Conservation (phyloP, 1,139 yeast genomes). For the Yamadazyma mexicana region DNA sequence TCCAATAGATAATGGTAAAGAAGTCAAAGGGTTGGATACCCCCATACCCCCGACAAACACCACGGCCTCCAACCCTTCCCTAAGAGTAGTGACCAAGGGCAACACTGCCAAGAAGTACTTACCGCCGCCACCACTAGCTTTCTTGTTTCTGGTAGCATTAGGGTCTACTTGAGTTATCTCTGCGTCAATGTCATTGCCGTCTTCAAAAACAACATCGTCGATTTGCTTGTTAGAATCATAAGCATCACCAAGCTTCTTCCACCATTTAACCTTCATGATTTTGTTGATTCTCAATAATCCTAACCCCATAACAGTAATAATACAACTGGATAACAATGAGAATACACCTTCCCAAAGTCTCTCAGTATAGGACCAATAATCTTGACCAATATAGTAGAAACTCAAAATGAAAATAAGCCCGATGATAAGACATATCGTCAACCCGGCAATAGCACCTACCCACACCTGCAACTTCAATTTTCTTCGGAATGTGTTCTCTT, state of each 20-base stretch:
- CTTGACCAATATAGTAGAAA: slow-evolving; percentile 75
- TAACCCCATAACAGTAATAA: slow-evolving; percentile 87
- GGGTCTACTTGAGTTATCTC: too few species aligned
- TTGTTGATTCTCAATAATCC: slow-evolving; percentile 82
- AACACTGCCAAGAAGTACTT: slow-evolving; percentile 42
- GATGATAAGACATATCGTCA: slow-evolving; percentile 68
- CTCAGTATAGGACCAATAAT: slow-evolving; percentile 81
- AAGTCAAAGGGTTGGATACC: slow-evolving; percentile 15
- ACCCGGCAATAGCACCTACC: slow-evolving; percentile 76
- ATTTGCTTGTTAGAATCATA: slow-evolving; percentile 17
- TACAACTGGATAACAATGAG: slow-evolving; percentile 73
- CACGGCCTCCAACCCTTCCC: slow-evolving; percentile 52
- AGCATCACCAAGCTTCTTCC: slow-evolving; percentile 47
- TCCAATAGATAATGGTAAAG: slow-evolving; percentile 30
- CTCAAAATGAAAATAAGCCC: slow-evolving; percentile 76
- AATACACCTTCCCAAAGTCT: slow-evolving; percentile 91
- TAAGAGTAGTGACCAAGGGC: slow-evolving; percentile 45
- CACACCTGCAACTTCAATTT: slow-evolving; percentile 70
- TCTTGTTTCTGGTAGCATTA: background rate
- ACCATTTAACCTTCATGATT: slow-evolving; percentile 52
- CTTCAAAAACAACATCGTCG: slow-evolving; percentile 2
- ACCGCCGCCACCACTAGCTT: slow-evolving; percentile 1
- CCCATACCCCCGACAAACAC: slow-evolving; percentile 51
- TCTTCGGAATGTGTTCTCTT: slow-evolving; percentile 14
- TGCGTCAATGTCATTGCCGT: background rate